phyloP scores from a whole-genome alignment of 768 basidiomycete genomes.

The Agrocybe praecox region DNA sequence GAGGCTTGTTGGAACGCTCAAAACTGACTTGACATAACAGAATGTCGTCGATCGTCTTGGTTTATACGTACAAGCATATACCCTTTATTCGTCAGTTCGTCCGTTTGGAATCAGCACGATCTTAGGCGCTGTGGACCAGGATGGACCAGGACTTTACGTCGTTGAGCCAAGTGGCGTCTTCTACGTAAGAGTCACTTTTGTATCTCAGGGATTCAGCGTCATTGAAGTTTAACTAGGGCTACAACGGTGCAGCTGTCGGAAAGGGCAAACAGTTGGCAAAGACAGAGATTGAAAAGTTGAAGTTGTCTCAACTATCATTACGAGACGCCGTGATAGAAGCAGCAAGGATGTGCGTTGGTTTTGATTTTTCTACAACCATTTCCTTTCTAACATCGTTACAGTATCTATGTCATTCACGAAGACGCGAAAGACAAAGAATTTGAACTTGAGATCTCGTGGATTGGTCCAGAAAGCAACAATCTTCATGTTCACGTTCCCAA shows the following conservation, averaged over 20 bases:
- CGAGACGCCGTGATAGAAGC: slow-evolving; percentile 91
- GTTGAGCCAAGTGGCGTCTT: slow-evolving; percentile 95
- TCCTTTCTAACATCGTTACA: slow-evolving; percentile 29
- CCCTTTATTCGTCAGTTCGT: slow-evolving; percentile 95
- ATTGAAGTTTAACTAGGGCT: slow-evolving; percentile 59
- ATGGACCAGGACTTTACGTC: slow-evolving; percentile 84
- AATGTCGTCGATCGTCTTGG: slow-evolving; percentile 72
- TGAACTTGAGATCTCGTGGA: slow-evolving; percentile 98
- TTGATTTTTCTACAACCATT: background rate
- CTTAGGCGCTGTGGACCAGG: slow-evolving; percentile 86
- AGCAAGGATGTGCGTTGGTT: slow-evolving; percentile 82
- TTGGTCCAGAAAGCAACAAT: slow-evolving; percentile 81
- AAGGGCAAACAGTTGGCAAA: slow-evolving; percentile 98
- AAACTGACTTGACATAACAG: slow-evolving; percentile 18
- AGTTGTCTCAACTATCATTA: slow-evolving; percentile 75
- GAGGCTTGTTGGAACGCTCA: background rate
- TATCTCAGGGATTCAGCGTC: background rate
- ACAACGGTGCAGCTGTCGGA: slow-evolving; percentile 94
- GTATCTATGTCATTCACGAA: slow-evolving; percentile 96
- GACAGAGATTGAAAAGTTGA: slow-evolving; percentile 97
- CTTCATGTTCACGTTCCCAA: slow-evolving; percentile 83
- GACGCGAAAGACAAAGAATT: slow-evolving; percentile 99
- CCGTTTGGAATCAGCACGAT: slow-evolving; percentile 97
- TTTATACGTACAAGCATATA: slow-evolving; percentile 93
- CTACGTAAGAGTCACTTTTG: slow-evolving; percentile 55